These are phyloP conservation scores for Candida lessepsii DNA, from an alignment of 805 yeast species.

Conservation along the genomic window DNA sequence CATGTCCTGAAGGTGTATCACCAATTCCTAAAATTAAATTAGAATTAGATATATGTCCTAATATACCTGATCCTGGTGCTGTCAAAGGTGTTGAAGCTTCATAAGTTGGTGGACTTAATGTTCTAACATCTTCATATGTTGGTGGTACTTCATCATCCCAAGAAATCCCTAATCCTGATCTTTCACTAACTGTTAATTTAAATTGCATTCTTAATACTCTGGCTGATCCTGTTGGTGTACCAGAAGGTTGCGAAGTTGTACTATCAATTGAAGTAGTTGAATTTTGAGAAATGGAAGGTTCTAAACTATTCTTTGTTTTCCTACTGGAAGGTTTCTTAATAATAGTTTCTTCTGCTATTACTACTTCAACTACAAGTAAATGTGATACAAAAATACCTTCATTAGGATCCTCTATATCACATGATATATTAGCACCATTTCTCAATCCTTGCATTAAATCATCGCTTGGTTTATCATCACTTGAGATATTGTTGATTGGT, in stretches of 20 bases:
- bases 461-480: conserved; percentile 29
- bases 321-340: conserved; percentile 11
- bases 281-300: conserved; percentile 25
- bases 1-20: conserved; percentile 38
- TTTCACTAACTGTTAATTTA: conserved; percentile 74
- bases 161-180: conserved; percentile 93
- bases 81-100: conserved; percentile 19
- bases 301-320: conserved; percentile 16
- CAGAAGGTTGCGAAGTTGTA: conserved; percentile 29
- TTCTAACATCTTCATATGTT: conserved; percentile 78
- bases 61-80: conserved; percentile 17
- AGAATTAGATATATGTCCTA: conserved; percentile 11
- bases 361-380: conserved; percentile 75
- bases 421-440: conserved; percentile 56
- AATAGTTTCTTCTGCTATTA: conserved; percentile 87
- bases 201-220: conserved; percentile 94
- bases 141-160: conserved; percentile 99
- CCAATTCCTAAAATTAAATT: conserved; percentile 36
- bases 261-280: conserved; percentile 15
- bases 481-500: conserved; percentile 45
- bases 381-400: conserved; percentile 78
- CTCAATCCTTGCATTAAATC: conserved; percentile 27
- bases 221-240: conserved; percentile 92
- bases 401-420: conserved; percentile 81
- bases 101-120: conserved; percentile 86